Base-by-base conservation (phyloP, 805 yeast species). In the Candida suzukii region DNA sequence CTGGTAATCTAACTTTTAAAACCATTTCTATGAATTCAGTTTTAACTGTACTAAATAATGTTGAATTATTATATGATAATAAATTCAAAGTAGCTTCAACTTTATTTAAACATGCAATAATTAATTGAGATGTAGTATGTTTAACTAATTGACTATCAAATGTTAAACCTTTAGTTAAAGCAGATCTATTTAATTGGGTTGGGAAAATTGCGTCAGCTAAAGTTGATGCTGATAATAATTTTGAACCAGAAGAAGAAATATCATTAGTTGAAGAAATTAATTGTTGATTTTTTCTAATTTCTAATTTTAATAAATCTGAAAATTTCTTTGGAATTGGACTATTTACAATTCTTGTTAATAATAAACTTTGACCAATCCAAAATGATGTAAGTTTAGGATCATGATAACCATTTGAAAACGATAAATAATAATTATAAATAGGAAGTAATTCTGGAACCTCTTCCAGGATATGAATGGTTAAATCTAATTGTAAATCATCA, bases 351-450 rank as follows among this genome's bases (percentile, higher is more conserved):
- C 77, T 75, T 1, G 80, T 69, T 35, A 81, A 62, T 2, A 87
- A 58, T 21, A 81, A 65, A 1, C 87, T 74, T 60, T 76, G 83
- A 8, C 93, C 84, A 37, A 88, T 68, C 88, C 95, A 90, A 64
- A 83, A 87, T 12, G 91, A 80, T 1, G 91, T 70, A 42, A 83
- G 63, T 38, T 80, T 76, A 0, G 97, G 95, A 46, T 85, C 95
- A 54, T 85, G 83, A 17, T 78, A 67, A 17, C 90, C 88, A 41
- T 80, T 78, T 3, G 80, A 73, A 39, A 64, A 61, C 2, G 75
- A 70, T 13, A 79, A 52, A 62, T 78, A 71, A 42, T 72, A 66
- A 47, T 78, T 70, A 50, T 83, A 90, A 1, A 88, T 84, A 1
- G 87, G 79, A 1, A 85, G 70, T 19, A 91, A 65, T 52, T 88